Conservation (phyloP, 1,284 basidiomycete genomes). For the Phellopilus nigrolimitatus region DNA sequence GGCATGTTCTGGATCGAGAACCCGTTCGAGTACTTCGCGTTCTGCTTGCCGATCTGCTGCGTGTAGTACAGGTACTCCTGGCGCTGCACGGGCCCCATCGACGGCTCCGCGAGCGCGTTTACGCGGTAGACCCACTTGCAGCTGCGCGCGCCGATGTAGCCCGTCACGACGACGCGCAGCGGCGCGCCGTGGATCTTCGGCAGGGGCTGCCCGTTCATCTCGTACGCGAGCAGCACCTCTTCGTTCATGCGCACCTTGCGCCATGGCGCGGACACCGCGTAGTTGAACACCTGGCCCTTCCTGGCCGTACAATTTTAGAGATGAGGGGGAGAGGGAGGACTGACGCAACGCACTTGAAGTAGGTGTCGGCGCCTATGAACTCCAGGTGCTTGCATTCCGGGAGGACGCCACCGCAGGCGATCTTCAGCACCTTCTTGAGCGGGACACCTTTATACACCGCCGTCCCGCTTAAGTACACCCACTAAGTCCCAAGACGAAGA, state of each 20-base stretch:
- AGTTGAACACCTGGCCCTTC: slow-evolving; percentile 47
- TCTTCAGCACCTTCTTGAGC: slow-evolving; percentile 49
- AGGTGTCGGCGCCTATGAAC: slow-evolving; percentile 54
- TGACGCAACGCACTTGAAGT: slow-evolving; percentile 43
- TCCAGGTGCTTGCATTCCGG: slow-evolving; percentile 49
- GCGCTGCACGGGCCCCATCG: slow-evolving; percentile 47
- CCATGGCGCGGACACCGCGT: slow-evolving; percentile 50
- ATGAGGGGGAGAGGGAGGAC: not conserved
- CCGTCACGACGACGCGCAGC: slow-evolving; percentile 47
- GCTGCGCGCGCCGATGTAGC: slow-evolving; percentile 55
- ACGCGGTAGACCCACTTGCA: slow-evolving; percentile 55
- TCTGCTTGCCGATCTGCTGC: slow-evolving; percentile 47
- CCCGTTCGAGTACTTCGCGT: slow-evolving; percentile 44
- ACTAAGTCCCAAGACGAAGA: not conserved
- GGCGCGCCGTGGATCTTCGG: slow-evolving; percentile 54
- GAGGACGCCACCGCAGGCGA: slow-evolving; percentile 45
- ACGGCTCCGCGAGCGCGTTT: slow-evolving; percentile 45
- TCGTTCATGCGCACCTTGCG: slow-evolving; percentile 47
- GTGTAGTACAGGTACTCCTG: slow-evolving; percentile 54
- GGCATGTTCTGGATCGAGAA: slow-evolving; percentile 55
- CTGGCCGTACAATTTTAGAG: slow-evolving; percentile 26
- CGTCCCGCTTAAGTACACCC: slow-evolving; percentile 29
- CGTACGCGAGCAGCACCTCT: slow-evolving; percentile 53
- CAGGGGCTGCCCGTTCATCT: slow-evolving; percentile 54
- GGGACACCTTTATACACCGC: slow-evolving; percentile 46